phyloP scores from a whole-genome alignment of 1,139 yeast genomes.

The Magnusiomyces paraingens region DNA sequence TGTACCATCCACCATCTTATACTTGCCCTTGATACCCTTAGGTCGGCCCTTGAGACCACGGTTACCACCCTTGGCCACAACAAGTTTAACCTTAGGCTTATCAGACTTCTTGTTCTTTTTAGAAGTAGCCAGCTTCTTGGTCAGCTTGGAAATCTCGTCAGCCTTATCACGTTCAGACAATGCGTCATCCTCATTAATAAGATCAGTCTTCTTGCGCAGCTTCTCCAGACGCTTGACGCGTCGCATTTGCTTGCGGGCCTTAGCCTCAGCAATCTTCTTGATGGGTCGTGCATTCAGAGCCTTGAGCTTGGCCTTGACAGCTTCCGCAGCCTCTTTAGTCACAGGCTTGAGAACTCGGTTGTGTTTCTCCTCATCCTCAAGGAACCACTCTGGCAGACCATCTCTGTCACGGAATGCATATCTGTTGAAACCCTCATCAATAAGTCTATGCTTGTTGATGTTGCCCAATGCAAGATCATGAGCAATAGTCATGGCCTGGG shows the following conservation, averaged over 20 bases:
- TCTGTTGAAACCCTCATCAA: slow-evolving; percentile 87
- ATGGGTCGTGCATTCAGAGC: slow-evolving; percentile 95
- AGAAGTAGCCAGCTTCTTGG: slow-evolving; percentile 57
- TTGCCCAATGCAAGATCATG: slow-evolving; percentile 92
- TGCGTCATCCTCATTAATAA: slow-evolving; percentile 80
- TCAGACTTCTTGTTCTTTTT: slow-evolving; percentile 48
- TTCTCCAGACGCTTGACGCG: slow-evolving; percentile 84
- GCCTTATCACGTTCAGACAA: slow-evolving; percentile 92
- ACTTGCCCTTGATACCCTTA: slow-evolving; percentile 91
- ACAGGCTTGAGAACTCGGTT: slow-evolving; percentile 84
- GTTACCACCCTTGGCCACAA: slow-evolving; percentile 83
- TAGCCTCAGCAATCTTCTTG: slow-evolving; percentile 95
- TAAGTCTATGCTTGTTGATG: slow-evolving; percentile 70
- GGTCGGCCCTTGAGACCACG: slow-evolving; percentile 93
- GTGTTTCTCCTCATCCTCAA: slow-evolving; percentile 85
- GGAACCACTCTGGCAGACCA: slow-evolving; percentile 90
- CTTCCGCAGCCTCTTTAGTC: slow-evolving; percentile 93
- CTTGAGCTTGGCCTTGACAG: slow-evolving; percentile 80
- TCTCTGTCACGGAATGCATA: slow-evolving; percentile 88
- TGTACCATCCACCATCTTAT: slow-evolving; percentile 98
- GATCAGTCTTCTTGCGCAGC: slow-evolving; percentile 87
- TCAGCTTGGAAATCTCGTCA: slow-evolving; percentile 79
- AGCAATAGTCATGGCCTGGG: slow-evolving; percentile 96
- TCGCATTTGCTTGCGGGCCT: slow-evolving; percentile 94
- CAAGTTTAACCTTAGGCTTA: slow-evolving; percentile 80